These are phyloP conservation scores for Echites panduratus DNA, from an alignment of 257 asterid genomes.

Conservation along the genomic window DNA sequence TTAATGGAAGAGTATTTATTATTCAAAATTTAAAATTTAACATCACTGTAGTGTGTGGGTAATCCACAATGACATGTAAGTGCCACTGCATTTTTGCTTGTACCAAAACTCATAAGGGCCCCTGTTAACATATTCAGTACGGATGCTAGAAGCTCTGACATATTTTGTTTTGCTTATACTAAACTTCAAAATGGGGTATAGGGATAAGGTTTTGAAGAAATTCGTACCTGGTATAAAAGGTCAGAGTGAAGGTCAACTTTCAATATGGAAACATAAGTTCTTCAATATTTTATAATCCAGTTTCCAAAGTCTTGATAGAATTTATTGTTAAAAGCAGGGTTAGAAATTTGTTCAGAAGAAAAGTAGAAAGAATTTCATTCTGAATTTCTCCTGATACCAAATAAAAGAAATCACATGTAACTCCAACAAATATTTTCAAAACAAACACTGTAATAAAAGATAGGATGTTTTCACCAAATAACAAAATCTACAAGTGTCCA, in stretches of 20 bases:
- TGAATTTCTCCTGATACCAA: neutral
- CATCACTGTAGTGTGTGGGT: neutral
- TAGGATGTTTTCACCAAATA: neutral
- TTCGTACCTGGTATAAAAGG: neutral
- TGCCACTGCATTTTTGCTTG: neutral
- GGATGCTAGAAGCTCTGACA: neutral
- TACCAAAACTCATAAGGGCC: neutral
- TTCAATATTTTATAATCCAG: neutral
- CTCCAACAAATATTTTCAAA: neutral
- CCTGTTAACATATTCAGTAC: neutral
- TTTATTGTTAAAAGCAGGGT: neutral
- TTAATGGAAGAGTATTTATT: neutral
- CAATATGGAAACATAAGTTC: neutral
- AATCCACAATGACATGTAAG: neutral
- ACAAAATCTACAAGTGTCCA: conserved; percentile 21
- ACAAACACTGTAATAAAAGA: neutral
- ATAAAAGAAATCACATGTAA: neutral
- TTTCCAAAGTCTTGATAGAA: neutral
- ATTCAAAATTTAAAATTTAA: neutral
- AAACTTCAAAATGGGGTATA: neutral
- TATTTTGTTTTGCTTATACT: neutral
- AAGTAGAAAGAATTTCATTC: neutral
- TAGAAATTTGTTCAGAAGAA: neutral
- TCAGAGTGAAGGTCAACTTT: neutral
- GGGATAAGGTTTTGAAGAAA: neutral